Conservation (phyloP, 2,329 filamentous ascomycete genomes). For the Plectosphaerella cucumerina region DNA sequence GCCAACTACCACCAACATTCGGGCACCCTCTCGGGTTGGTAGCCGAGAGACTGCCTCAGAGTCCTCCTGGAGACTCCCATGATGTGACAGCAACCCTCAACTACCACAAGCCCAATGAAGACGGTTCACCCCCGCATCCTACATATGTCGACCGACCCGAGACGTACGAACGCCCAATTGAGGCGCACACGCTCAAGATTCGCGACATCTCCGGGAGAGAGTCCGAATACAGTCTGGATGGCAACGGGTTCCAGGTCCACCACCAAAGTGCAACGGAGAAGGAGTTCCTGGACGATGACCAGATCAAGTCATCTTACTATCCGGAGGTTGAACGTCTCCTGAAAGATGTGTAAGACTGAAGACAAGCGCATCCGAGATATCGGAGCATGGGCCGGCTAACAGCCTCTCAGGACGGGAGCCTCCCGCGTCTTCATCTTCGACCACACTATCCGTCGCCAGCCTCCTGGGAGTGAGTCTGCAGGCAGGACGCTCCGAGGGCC, state of each 20-base stretch:
- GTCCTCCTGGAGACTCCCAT: background rate
- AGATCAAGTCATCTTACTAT: conserved; percentile 65
- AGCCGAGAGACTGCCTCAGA: background rate
- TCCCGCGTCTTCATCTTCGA: conserved; percentile 56
- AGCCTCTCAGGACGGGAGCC: conserved; percentile 46
- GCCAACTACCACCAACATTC: background rate
- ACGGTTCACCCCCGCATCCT: conserved; percentile 33
- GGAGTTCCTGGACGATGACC: conserved; percentile 48
- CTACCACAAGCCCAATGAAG: conserved; percentile 34
- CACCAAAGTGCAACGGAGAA: conserved; percentile 25
- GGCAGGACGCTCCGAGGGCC: conserved; percentile 30
- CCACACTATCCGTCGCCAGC: conserved; percentile 48
- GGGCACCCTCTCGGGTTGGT: background rate
- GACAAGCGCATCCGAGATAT: background rate
- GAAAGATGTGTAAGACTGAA: conserved; percentile 48
- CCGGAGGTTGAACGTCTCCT: conserved; percentile 66
- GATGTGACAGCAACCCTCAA: conserved; percentile 31
- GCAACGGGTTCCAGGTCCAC: conserved; percentile 31
- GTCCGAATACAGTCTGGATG: conserved; percentile 30
- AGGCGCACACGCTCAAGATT: conserved; percentile 24
- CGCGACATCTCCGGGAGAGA: conserved; percentile 30
- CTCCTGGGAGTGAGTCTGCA: conserved; percentile 48
- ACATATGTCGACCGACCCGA: conserved; percentile 28
- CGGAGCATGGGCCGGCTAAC: background rate
- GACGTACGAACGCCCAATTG: conserved; percentile 24